Evolutionary conservation across 2,329 filamentous ascomycete species (phyloP), one percentile per base, ranked within the genome.

Genomic region (Claviceps sorghi): DNA sequence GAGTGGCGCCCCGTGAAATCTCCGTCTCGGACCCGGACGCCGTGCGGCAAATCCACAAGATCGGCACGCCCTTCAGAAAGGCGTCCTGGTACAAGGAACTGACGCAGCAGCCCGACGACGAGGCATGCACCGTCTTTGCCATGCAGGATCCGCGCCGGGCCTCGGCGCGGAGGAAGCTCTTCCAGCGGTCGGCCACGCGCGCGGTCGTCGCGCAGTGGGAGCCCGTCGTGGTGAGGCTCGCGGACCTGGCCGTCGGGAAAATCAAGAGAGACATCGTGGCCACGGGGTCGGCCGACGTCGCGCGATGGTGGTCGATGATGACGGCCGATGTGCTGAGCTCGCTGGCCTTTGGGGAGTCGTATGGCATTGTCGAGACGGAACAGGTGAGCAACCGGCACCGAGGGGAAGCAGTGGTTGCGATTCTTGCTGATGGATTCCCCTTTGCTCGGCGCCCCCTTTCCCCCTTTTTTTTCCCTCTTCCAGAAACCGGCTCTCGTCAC

Each of bases 221-320:
- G 48, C 48, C 48, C 1, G n/a, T 43, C 4, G 26, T 49, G 15
- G 22, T 3, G 38, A 30, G 8, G 15, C 26, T 49, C 26, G 38
- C 48, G 9, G n/a, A 42, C 7, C 36, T 26, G 5, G 26, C 48
- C 4, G 38, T 49, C 9, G 11, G 6, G 36, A 49, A 49, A 22
- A 49, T 49, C 22, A 49, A 49, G 48, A 41, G 7, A 15, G 48
- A 49, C 17, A 4, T 30, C 11, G 17, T 8, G 2, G 17, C 7
- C 2, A 8, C 9, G 48, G 38, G 38, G 17, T 7, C 48, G 10
- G 48, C 48, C 7, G 38, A 49, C 17, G 38, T 49, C 7, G 38
- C 48, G 17, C 42, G 22, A 15, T 49, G 48, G 48, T 49, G 48
- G 48, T 49, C 38, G 22, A 49, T 49, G 48, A 49, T 49, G 48